phyloP scores from a whole-genome alignment of 2,329 filamentous ascomycete genomes.

The Aspergillus ustus region DNA sequence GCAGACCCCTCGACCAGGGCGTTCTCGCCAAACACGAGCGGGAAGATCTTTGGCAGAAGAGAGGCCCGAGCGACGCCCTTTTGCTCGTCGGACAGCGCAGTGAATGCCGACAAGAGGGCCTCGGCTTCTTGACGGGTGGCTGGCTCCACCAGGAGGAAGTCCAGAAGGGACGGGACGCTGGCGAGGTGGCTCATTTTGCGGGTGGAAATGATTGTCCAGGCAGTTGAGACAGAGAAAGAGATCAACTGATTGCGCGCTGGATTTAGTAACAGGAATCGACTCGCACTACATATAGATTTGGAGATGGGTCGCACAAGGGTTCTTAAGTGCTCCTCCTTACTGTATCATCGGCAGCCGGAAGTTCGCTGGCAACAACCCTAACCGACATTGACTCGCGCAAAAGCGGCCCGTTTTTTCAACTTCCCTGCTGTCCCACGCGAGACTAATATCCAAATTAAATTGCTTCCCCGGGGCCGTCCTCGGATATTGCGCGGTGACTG shows the following conservation, averaged over 20 bases:
- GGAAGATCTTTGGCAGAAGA: not conserved
- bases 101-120: not conserved
- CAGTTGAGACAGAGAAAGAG: not conserved
- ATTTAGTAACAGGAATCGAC: not conserved
- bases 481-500: not conserved
- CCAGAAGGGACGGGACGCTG: not conserved
- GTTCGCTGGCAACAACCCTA: not conserved
- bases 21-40: conserved; percentile 9
- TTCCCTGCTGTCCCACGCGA: not conserved
- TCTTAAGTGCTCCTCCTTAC: not conserved
- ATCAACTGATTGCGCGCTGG: not conserved
- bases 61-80: not conserved
- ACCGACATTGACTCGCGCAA: not conserved
- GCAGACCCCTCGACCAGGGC: conserved; percentile 10
- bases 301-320: not conserved
- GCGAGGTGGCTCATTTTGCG: not conserved
- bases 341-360: not conserved
- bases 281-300: not conserved
- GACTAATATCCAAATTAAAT: not conserved
- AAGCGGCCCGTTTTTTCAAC: not conserved
- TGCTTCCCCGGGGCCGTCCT: not conserved
- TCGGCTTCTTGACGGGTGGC: not conserved
- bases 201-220: not conserved
- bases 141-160: not conserved
- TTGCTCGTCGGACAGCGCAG: not conserved